Evolutionary conservation across 2,329 filamentous ascomycete species (phyloP).

Genomic region (Atkinsonella texensis): DNA sequence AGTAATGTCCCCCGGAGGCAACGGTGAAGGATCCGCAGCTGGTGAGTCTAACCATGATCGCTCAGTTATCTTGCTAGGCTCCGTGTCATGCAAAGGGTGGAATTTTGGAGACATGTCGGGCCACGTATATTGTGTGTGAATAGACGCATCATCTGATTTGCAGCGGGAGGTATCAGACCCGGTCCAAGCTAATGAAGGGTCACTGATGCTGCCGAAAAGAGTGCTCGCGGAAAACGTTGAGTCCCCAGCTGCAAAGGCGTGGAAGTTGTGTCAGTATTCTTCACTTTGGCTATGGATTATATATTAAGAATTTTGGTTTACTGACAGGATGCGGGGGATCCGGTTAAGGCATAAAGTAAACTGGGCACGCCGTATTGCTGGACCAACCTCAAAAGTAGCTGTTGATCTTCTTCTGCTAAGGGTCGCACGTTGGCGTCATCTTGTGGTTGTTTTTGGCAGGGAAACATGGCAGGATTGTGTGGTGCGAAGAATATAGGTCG

Average conservation of each 20-base stretch:
- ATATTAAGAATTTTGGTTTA: neutral
- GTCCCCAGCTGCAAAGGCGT: conserved; percentile 19
- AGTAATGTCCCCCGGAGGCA: conserved; percentile 20
- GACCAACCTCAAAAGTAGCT: conserved; percentile 23
- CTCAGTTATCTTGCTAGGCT: conserved; percentile 22
- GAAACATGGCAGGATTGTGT: conserved; percentile 19
- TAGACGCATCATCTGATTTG: conserved; percentile 26
- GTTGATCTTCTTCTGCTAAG: conserved; percentile 27
- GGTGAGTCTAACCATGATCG: conserved; percentile 30
- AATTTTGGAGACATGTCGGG: conserved; percentile 22
- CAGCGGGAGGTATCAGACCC: conserved; percentile 28
- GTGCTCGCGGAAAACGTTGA: conserved; percentile 29
- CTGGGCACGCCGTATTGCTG: conserved; percentile 27
- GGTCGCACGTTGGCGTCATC: conserved; percentile 24
- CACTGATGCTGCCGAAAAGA: conserved; percentile 27
- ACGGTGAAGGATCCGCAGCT: conserved; percentile 22
- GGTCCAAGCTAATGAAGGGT: conserved; percentile 29
- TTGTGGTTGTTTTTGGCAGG: conserved; percentile 13
- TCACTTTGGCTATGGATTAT: neutral
- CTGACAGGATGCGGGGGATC: conserved; percentile 26
- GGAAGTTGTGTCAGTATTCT: conserved; percentile 1
- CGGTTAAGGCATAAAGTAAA: conserved; percentile 24
- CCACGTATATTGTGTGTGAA: conserved; percentile 28
- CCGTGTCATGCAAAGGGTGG: conserved; percentile 22
- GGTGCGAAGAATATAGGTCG: neutral